phyloP scores from a whole-genome alignment of 2,329 filamentous ascomycete genomes.

The Sporothrix brasiliensis region DNA sequence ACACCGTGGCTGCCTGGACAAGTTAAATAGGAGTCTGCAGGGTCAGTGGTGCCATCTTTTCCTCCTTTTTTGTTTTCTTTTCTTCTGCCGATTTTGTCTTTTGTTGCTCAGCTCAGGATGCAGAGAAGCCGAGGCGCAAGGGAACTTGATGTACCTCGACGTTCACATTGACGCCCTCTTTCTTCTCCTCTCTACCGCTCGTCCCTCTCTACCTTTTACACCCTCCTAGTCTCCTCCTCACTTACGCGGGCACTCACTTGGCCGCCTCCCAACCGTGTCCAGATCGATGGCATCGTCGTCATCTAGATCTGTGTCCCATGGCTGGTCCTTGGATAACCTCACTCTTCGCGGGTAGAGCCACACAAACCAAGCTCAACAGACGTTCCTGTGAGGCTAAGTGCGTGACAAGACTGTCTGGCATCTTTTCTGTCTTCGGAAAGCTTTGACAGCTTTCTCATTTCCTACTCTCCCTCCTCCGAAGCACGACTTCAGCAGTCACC shows the following conservation, averaged over 20 bases:
- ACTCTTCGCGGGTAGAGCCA: not conserved
- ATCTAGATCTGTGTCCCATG: not conserved
- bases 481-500: not conserved
- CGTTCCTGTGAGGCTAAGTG: not conserved
- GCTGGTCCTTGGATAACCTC: slow-evolving; percentile 14
- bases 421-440: too few species aligned
- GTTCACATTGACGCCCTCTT: not conserved
- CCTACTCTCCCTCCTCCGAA: not conserved
- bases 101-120: slow-evolving; percentile 14
- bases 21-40: slow-evolving; percentile 26
- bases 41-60: not conserved
- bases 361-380: not conserved
- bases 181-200: not conserved
- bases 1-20: slow-evolving; percentile 28
- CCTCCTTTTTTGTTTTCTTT: not conserved
- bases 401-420: too few species aligned
- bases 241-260: too few species aligned
- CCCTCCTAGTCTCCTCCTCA: not conserved
- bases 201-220: not conserved
- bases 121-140: not conserved
- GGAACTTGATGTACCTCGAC: not conserved
- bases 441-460: not conserved
- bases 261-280: too few species aligned
- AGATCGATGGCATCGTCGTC: not conserved
- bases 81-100: not conserved